Percentiles rank a stretch among this genome's conserved stretches.
These are phyloP conservation scores for Hymenoscyphus scutula DNA, from an alignment of 2,329 filamentous ascomycete genomes.

Conservation along the genomic window DNA sequence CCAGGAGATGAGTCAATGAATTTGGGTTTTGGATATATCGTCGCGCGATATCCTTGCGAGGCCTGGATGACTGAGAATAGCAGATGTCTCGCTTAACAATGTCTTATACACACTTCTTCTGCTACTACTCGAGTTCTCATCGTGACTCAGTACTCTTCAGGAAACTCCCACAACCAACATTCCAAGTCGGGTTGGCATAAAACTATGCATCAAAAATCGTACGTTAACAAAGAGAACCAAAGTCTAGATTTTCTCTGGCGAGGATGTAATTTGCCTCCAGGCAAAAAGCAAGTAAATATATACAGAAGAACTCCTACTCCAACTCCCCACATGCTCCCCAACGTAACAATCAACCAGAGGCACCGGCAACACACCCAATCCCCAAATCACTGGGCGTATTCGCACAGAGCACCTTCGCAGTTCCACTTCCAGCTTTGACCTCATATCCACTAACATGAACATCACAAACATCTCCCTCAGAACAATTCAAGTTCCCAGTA, in stretches of 20 bases:
- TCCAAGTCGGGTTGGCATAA: background rate
- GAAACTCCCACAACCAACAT: background rate
- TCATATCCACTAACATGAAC: conserved; percentile 37
- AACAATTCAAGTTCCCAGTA: conserved; percentile 41
- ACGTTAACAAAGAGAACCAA: background rate
- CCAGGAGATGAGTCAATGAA: background rate
- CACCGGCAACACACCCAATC: background rate
- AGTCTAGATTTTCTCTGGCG: background rate
- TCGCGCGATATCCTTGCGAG: background rate
- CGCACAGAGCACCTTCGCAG: conserved; percentile 37
- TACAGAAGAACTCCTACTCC: background rate
- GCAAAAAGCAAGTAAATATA: background rate
- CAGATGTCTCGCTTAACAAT: too few relatives aligned
- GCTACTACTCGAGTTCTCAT: too few relatives aligned
- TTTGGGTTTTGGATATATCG: background rate
- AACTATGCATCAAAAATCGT: background rate
- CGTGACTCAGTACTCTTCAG: too few relatives aligned
- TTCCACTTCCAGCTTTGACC: conserved; percentile 38
- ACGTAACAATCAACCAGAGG: conserved; percentile 4
- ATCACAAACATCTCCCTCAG: conserved; percentile 39
- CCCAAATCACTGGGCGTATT: conserved; percentile 26
- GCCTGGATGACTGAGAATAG: background rate
- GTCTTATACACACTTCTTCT: too few relatives aligned
- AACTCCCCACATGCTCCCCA: background rate
- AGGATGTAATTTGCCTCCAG: background rate